A percentile compares a stretch with the other conserved stretches of the same genome.
Evolutionary conservation across 768 basidiomycete genomes (phyloP).

Genomic region (Tylopilus balloui): DNA sequence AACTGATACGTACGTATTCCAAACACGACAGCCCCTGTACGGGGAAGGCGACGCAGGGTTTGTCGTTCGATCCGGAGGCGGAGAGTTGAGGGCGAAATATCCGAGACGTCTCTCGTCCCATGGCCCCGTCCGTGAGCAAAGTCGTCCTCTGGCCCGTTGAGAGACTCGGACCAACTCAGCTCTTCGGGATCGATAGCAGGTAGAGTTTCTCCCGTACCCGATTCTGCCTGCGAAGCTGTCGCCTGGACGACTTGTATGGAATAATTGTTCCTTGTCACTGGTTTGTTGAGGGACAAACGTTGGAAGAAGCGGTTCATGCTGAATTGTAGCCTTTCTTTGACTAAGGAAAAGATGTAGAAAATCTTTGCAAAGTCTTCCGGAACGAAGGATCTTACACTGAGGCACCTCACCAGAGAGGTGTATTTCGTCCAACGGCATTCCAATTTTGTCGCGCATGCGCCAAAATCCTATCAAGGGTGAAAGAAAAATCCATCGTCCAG

Average conservation of each 20-base stretch:
- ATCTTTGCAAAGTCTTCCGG: not conserved
- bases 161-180: slow-evolving; percentile 57
- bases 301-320: slow-evolving; percentile 72
- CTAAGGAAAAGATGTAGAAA: slow-evolving; percentile 32
- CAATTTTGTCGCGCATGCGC: slow-evolving; percentile 79
- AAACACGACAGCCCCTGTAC: slow-evolving; percentile 64
- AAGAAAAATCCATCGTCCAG: not conserved
- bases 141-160: slow-evolving; percentile 52
- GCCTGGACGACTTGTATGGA: slow-evolving; percentile 37
- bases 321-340: slow-evolving; percentile 56
- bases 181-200: slow-evolving; percentile 56
- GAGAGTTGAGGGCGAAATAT: slow-evolving; percentile 40
- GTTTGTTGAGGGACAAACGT: slow-evolving; percentile 61
- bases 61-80: slow-evolving; percentile 66
- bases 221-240: not conserved
- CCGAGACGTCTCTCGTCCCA: slow-evolving; percentile 2
- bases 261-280: slow-evolving; percentile 73
- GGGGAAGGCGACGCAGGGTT: slow-evolving; percentile 59
- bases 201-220: slow-evolving; percentile 9
- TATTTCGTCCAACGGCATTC: slow-evolving; percentile 67
- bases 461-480: slow-evolving; percentile 51
- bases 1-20: slow-evolving; percentile 67
- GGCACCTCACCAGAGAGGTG: slow-evolving; percentile 64
- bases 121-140: slow-evolving; percentile 28
- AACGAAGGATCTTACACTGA: slow-evolving; percentile 47